phyloP scores from a whole-genome alignment of 306 rosid genomes.

The Betula pendula region DNA sequence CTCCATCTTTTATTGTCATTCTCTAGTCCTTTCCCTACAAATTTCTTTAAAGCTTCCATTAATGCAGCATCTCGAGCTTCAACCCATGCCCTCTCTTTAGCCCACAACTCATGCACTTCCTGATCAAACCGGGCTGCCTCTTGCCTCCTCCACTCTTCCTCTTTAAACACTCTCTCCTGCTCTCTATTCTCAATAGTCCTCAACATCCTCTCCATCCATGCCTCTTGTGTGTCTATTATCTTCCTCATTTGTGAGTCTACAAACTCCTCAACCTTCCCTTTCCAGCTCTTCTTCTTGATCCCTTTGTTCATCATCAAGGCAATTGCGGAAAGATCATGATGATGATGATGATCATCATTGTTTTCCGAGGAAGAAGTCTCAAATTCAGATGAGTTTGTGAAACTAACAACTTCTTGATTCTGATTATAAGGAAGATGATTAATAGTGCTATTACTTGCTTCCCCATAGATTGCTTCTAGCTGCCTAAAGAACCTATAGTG shows the following conservation, averaged over 20 bases:
- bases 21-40: conserved; percentile 31
- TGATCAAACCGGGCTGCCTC: conserved; percentile 50
- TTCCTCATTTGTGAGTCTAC: conserved; percentile 61
- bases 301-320: conserved; percentile 42
- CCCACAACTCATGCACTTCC: conserved; percentile 59
- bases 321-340: conserved; percentile 45
- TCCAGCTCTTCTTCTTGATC: conserved; percentile 45
- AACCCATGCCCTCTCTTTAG: conserved; percentile 70
- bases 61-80: conserved; percentile 64
- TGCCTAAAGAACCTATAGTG: conserved; percentile 84
- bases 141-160: conserved; percentile 63
- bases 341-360: conserved; percentile 48
- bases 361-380: conserved; percentile 68
- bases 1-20: conserved; percentile 36
- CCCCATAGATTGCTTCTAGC: conserved; percentile 79
- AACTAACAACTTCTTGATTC: conserved; percentile 28
- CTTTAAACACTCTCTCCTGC: conserved; percentile 47
- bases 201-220: conserved; percentile 67
- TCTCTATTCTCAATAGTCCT: conserved; percentile 56
- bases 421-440: conserved; percentile 16
- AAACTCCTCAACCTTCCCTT: conserved; percentile 53
- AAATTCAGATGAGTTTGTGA: conserved; percentile 63
- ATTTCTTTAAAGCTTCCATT: conserved; percentile 49
- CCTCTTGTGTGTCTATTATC: conserved; percentile 64
- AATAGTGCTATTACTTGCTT: conserved; percentile 32